These are phyloP conservation scores for Metroxylon sagu DNA, from an alignment of 176 grass and related monocot species.

Conservation along the genomic window DNA sequence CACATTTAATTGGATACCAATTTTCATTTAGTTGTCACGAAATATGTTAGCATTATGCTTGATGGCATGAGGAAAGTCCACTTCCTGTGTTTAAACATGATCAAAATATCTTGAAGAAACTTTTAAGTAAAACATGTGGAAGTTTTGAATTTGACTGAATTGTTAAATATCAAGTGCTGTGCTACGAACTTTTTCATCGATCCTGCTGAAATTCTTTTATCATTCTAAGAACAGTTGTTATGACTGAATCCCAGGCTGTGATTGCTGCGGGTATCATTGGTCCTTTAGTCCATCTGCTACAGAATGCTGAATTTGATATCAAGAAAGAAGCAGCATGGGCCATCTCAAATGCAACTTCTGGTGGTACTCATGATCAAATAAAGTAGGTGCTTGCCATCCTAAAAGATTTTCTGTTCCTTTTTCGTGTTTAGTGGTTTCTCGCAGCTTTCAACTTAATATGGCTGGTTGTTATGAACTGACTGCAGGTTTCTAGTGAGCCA, in stretches of 20 bases:
- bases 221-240: not conserved
- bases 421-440: not conserved
- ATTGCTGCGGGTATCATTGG: constrained; percentile 47
- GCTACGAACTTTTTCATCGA: too few relatives aligned
- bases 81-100: not conserved
- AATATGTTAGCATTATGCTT: too few relatives aligned
- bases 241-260: constrained; percentile 32
- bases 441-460: too few relatives aligned
- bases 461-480: too few relatives aligned
- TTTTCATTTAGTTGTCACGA: too few relatives aligned
- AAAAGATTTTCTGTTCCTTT: not conserved
- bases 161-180: too few relatives aligned
- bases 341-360: constrained; percentile 74
- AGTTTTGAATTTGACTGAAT: too few relatives aligned
- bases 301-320: constrained; percentile 74
- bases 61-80: too few relatives aligned
- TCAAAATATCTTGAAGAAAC: too few relatives aligned
- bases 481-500: constrained; percentile 65
- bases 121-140: too few relatives aligned
- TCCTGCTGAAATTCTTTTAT: not conserved
- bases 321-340: constrained; percentile 72
- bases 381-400: constrained; percentile 22
- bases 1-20: too few relatives aligned
- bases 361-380: constrained; percentile 59
- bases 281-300: constrained; percentile 52